Evolutionary conservation across 2,329 filamentous ascomycete genomes (phyloP).

Genomic region (Scopulariopsis brevicaulis): DNA sequence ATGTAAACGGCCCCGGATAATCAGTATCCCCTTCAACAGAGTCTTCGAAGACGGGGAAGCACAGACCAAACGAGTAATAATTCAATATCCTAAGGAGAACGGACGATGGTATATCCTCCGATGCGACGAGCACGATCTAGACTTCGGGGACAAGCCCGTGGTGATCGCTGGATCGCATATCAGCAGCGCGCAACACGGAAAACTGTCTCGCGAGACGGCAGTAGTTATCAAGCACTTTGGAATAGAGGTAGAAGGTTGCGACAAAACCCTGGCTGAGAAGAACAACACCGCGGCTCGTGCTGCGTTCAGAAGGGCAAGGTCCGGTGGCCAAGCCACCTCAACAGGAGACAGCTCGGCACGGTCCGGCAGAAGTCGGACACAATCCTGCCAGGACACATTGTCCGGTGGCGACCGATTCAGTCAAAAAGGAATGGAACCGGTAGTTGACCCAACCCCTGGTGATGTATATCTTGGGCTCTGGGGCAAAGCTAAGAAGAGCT

Average conservation of each 20-base stretch:
- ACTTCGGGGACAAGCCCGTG: not conserved
- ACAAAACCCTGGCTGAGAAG: not conserved
- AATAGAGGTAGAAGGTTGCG: not conserved
- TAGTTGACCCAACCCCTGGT: not conserved
- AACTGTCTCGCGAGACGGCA: not conserved
- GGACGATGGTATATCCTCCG: not conserved
- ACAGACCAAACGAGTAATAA: not conserved
- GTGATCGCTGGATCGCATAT: not conserved
- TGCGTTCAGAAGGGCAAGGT: not conserved
- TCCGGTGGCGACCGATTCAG: not conserved
- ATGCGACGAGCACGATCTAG: not conserved
- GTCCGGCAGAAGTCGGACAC: not conserved
- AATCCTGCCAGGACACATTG: not conserved
- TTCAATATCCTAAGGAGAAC: not conserved
- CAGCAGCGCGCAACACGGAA: not conserved
- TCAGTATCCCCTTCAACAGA: not conserved
- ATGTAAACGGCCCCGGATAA: not conserved
- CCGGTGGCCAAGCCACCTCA: not conserved
- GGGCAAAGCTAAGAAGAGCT: slow-evolving; percentile 6
- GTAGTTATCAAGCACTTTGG: not conserved
- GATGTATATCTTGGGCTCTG: slow-evolving; percentile 1
- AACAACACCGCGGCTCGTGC: not conserved
- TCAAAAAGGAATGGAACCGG: not conserved
- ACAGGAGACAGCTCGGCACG: not conserved
- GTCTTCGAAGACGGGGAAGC: not conserved